Evolutionary conservation across 352 stramenopile species (phyloP).

Genomic region (Phytophthora palmivora): DNA sequence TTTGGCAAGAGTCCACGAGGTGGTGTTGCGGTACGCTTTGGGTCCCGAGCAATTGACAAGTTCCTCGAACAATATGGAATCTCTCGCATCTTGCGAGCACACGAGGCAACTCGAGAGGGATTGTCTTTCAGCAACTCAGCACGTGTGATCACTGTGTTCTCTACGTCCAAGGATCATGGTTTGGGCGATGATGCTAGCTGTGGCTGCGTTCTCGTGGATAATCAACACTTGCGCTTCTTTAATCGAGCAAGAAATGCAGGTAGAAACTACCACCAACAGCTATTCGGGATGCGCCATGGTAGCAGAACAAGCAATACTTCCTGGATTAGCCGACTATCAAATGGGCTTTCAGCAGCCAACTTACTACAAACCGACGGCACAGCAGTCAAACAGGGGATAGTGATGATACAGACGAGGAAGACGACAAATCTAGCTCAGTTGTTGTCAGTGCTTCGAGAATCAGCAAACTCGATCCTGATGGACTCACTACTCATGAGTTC

Average conservation of each 20-base stretch:
- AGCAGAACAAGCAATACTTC: conserved; percentile 11
- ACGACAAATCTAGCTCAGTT: conserved; percentile 6
- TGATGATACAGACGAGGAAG: conserved; percentile 28
- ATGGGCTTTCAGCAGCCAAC: conserved; percentile 6
- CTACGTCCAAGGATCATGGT: conserved; percentile 76
- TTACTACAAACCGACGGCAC: not conserved
- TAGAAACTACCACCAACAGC: conserved; percentile 31
- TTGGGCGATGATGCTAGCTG: conserved; percentile 66
- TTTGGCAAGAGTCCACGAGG: conserved; percentile 62
- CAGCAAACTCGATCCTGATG: conserved; percentile 11
- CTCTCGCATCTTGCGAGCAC: conserved; percentile 73
- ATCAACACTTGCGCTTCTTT: conserved; percentile 61
- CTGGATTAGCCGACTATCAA: conserved; percentile 16
- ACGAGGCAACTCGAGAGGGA: conserved; percentile 90
- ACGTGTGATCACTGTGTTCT: conserved; percentile 75
- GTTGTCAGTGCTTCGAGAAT: conserved; percentile 4
- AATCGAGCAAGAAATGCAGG: conserved; percentile 47
- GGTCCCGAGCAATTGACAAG: conserved; percentile 59
- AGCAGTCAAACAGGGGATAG: not conserved
- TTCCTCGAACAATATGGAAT: conserved; percentile 70
- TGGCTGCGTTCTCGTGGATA: conserved; percentile 72
- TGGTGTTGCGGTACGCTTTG: conserved; percentile 79
- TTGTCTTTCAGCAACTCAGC: conserved; percentile 59
- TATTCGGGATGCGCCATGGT: conserved; percentile 4
- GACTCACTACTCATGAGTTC: conserved; percentile 7